phyloP scores from a whole-genome alignment of 495 filamentous ascomycete genomes.

The Tricharina praecox region DNA sequence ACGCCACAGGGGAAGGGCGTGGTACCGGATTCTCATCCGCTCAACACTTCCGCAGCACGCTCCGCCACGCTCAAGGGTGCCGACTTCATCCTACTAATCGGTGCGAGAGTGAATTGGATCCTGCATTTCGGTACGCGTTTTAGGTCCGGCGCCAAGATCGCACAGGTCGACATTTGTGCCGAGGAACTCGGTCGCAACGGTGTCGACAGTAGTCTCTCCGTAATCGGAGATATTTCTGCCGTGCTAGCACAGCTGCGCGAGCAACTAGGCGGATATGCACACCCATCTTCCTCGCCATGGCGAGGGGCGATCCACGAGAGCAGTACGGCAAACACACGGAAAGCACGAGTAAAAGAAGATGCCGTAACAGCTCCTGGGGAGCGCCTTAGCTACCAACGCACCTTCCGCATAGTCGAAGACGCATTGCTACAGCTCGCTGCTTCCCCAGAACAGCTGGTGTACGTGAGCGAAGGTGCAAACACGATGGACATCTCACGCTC shows the following conservation, averaged over 20 bases:
- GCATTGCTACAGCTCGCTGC: slow-evolving; percentile 27
- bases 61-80: slow-evolving; percentile 40
- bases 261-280: slow-evolving; percentile 28
- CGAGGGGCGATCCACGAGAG: slow-evolving; percentile 24
- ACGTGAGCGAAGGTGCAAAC: slow-evolving; percentile 50
- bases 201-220: slow-evolving; percentile 33
- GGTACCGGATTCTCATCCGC: slow-evolving; percentile 38
- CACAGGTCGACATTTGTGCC: slow-evolving; percentile 43
- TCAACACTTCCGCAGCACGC: slow-evolving; percentile 40
- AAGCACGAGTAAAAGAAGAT: slow-evolving; percentile 33
- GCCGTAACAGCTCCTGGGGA: slow-evolving; percentile 28
- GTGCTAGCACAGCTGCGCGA: slow-evolving; percentile 35
- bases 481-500: slow-evolving; percentile 52
- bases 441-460: slow-evolving; percentile 38
- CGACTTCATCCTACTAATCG: slow-evolving; percentile 43
- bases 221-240: slow-evolving; percentile 38
- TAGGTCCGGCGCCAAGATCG: slow-evolving; percentile 36
- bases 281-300: slow-evolving; percentile 25
- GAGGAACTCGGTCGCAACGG: slow-evolving; percentile 40
- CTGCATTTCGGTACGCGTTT: slow-evolving; percentile 48
- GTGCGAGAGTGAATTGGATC: slow-evolving; percentile 49
- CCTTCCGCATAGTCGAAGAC: slow-evolving; percentile 39
- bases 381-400: slow-evolving; percentile 39
- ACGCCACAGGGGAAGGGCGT: slow-evolving; percentile 52
- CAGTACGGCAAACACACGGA: slow-evolving; percentile 26